Evolutionary conservation across 495 filamentous ascomycete genomes (phyloP).

Genomic region (Evansstolkia leycettana): DNA sequence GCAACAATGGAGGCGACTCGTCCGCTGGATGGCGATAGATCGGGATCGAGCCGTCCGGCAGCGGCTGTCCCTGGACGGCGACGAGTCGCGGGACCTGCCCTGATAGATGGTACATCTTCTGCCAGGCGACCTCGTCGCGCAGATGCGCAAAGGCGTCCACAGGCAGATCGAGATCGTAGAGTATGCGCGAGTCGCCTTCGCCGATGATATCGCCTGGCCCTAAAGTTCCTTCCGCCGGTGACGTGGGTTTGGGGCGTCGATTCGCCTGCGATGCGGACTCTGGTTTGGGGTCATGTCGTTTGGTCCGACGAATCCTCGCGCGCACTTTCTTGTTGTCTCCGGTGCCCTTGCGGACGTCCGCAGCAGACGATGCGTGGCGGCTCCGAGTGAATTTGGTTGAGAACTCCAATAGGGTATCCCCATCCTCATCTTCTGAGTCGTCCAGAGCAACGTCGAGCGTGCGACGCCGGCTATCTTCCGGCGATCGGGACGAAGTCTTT

Average conservation of each 20-base stretch:
- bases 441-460: neutral
- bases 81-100: conserved; percentile 92
- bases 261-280: conserved; percentile 7
- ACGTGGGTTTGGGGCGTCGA: conserved; percentile 6
- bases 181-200: conserved; percentile 70
- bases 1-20: conserved; percentile 65
- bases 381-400: neutral
- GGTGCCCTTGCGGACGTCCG: neutral
- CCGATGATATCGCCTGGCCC: conserved; percentile 39
- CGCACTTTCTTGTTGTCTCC: conserved; percentile 16
- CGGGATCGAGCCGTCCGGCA: conserved; percentile 64
- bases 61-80: conserved; percentile 69
- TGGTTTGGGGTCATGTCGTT: conserved; percentile 17
- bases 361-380: conserved; percentile 2
- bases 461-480: neutral
- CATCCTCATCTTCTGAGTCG: conserved; percentile 3
- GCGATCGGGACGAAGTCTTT: neutral
- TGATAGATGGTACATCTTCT: conserved; percentile 82
- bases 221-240: conserved; percentile 8
- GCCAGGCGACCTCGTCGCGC: conserved; percentile 70
- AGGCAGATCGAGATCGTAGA: conserved; percentile 50
- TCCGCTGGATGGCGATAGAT: conserved; percentile 92
- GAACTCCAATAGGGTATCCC: conserved; percentile 9
- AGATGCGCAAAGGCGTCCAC: conserved; percentile 58
- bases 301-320: conserved; percentile 18